Evolutionary conservation across 306 rosid genomes (phyloP).

Genomic region (Aeschynomene evenia): DNA sequence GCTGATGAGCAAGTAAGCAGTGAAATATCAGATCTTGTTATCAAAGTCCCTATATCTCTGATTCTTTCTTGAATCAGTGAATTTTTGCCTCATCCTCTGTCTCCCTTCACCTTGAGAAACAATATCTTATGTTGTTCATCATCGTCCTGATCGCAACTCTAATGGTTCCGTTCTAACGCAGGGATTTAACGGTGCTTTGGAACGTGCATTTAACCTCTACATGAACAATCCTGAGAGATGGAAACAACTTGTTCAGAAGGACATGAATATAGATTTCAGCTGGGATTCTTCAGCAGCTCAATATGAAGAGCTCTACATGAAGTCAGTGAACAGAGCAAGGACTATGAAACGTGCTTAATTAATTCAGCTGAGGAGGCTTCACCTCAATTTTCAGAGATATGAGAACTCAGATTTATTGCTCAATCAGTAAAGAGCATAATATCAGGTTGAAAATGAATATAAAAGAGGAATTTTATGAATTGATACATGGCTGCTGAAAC

Average conservation of each 20-base stretch:
- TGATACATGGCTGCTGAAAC: conserved; percentile 31
- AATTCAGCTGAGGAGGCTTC: conserved; percentile 18
- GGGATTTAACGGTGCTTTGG: conserved; percentile 67
- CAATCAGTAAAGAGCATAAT: not conserved
- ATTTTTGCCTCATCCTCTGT: conserved; percentile 4
- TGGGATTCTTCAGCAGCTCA: conserved; percentile 87
- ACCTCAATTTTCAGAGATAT: conserved; percentile 3
- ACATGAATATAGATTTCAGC: conserved; percentile 83
- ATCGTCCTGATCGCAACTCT: conserved; percentile 14
- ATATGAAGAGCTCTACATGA: conserved; percentile 83
- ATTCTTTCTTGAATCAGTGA: not conserved
- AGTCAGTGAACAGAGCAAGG: conserved; percentile 68
- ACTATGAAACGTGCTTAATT: conserved; percentile 38
- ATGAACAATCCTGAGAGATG: conserved; percentile 53
- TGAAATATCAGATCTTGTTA: not conserved
- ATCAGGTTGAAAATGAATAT: conserved; percentile 29
- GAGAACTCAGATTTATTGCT: conserved; percentile 24
- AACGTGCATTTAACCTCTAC: conserved; percentile 64
- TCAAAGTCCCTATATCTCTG: not conserved
- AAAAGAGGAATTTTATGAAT: conserved; percentile 11
- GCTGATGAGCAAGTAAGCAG: conserved; percentile 75
- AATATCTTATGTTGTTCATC: conserved; percentile 2
- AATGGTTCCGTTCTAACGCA: conserved; percentile 34
- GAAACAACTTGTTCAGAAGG: conserved; percentile 81
- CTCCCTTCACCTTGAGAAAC: not conserved